These are phyloP conservation scores for Coelastrella sp. DNA, from an alignment of 139 green algal genomes.

Conservation along the genomic window DNA sequence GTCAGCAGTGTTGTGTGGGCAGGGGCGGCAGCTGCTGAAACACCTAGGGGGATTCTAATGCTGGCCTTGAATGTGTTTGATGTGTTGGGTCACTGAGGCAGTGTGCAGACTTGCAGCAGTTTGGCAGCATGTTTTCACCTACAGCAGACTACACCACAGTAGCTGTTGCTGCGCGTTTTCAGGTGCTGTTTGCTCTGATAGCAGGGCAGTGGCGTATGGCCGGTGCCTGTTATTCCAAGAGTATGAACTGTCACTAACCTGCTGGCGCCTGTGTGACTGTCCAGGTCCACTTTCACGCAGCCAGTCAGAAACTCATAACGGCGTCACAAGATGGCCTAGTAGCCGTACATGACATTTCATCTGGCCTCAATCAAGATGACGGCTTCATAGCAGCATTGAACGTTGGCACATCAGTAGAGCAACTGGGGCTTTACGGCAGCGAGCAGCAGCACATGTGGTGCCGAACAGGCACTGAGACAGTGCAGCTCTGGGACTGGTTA, in stretches of 20 bases:
- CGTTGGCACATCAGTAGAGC: slow-evolving; percentile 75
- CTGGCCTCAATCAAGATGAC: slow-evolving; percentile 73
- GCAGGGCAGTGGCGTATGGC: too few species aligned
- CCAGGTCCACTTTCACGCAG: slow-evolving; percentile 55
- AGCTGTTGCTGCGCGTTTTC: too few species aligned
- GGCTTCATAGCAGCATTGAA: slow-evolving; percentile 80
- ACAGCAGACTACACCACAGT: too few species aligned
- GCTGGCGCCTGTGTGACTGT: not conserved
- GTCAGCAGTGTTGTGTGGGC: slow-evolving; percentile 15
- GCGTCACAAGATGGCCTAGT: slow-evolving; percentile 81
- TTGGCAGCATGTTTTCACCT: too few species aligned
- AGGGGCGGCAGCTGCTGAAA: too few species aligned
- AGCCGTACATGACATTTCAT: slow-evolving; percentile 76
- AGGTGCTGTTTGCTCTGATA: too few species aligned
- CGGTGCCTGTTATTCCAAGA: too few species aligned
- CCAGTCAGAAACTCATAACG: slow-evolving; percentile 61
- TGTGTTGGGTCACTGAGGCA: too few species aligned
- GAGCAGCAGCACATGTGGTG: slow-evolving; percentile 70
- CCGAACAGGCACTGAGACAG: slow-evolving; percentile 71
- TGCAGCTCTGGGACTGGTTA: slow-evolving; percentile 89
- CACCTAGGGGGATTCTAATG: too few species aligned
- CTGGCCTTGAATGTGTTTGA: not conserved
- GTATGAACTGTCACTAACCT: too few species aligned
- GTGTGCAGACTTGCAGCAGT: too few species aligned
- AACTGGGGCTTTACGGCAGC: slow-evolving; percentile 79